These are phyloP conservation scores for Tricladium varicosporioides DNA, from an alignment of 2,329 filamentous ascomycete genomes.

Conservation along the genomic window DNA sequence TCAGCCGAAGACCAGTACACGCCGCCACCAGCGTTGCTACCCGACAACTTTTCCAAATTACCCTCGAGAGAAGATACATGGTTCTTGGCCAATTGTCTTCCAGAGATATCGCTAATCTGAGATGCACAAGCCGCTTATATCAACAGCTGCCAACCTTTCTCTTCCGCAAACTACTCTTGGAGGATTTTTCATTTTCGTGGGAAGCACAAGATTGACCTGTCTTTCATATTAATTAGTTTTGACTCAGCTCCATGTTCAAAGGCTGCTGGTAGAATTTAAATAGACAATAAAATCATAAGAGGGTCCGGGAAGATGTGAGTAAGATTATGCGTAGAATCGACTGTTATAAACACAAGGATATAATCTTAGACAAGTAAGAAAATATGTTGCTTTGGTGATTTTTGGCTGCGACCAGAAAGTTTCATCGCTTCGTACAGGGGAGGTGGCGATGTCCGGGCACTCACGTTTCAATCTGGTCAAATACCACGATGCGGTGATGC, in stretches of 20 bases:
- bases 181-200: constrained; percentile 27
- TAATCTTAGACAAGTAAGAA: background rate
- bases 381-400: background rate
- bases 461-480: background rate
- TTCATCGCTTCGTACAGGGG: background rate
- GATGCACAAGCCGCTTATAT: constrained; percentile 22
- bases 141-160: constrained; percentile 22
- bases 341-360: background rate
- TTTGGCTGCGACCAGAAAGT: background rate
- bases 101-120: constrained; percentile 22
- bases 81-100: constrained; percentile 20
- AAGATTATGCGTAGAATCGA: background rate
- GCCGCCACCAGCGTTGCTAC: background rate
- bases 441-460: background rate
- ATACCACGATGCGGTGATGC: background rate
- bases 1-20: background rate
- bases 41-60: constrained; percentile 20
- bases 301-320: background rate
- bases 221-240: background rate
- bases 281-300: background rate
- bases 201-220: constrained; percentile 9
- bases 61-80: constrained; percentile 21
- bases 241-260: background rate
- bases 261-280: background rate
- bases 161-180: constrained; percentile 19